Conservation (phyloP, 2,329 filamentous ascomycete species). For the Saccharata proteae region DNA sequence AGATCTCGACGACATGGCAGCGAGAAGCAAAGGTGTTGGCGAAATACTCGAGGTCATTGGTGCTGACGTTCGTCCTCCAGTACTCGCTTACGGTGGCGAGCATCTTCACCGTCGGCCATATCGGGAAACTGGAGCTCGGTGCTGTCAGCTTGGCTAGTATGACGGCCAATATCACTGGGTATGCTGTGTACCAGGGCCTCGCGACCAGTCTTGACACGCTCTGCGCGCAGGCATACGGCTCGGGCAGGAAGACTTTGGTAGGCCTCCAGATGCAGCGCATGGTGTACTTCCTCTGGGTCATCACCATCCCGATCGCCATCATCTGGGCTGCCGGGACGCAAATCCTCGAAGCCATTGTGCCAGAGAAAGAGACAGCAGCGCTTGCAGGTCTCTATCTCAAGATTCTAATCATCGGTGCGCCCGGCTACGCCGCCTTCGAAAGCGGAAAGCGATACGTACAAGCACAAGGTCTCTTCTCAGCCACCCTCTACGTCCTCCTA, state of each 20-base stretch:
- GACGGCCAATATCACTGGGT: slow-evolving; percentile 44
- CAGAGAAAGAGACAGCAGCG: slow-evolving; percentile 56
- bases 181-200: slow-evolving; percentile 40
- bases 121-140: slow-evolving; percentile 36
- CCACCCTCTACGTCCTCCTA: slow-evolving; percentile 71
- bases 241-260: slow-evolving; percentile 78
- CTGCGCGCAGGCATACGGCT: slow-evolving; percentile 88
- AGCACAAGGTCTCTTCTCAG: slow-evolving; percentile 74
- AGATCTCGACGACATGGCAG: slow-evolving; percentile 83
- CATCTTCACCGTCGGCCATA: slow-evolving; percentile 38
- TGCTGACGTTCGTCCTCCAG: slow-evolving; percentile 37
- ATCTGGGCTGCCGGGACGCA: slow-evolving; percentile 58
- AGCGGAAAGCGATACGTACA: slow-evolving; percentile 76
- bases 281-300: slow-evolving; percentile 61
- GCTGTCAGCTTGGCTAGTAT: slow-evolving; percentile 36
- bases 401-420: slow-evolving; percentile 57
- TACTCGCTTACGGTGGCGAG: slow-evolving; percentile 35
- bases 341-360: slow-evolving; percentile 54
- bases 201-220: slow-evolving; percentile 85
- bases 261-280: slow-evolving; percentile 73
- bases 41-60: slow-evolving; percentile 33
- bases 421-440: slow-evolving; percentile 67
- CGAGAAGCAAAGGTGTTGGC: slow-evolving; percentile 73
- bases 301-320: slow-evolving; percentile 59
- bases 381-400: slow-evolving; percentile 65